These are phyloP conservation scores for Agrostemma githago DNA, from an alignment of 148 eudicot genomes.

Conservation along the genomic window DNA sequence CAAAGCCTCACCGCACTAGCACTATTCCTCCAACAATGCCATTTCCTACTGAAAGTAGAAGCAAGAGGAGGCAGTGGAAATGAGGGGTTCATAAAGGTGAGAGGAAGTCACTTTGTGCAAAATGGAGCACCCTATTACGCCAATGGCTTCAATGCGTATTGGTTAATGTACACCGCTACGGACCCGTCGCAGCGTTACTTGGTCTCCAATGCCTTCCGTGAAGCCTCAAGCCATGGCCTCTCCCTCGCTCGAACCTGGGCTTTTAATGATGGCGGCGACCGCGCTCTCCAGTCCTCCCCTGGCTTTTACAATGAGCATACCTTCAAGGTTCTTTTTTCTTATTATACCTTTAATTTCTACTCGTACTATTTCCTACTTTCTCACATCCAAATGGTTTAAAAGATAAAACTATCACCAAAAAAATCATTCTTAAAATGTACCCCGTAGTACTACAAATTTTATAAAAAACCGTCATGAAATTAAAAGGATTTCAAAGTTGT, in stretches of 20 bases:
- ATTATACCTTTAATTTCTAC: too few relatives aligned
- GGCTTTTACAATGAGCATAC: constrained; percentile 74
- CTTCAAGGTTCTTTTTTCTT: constrained; percentile 46
- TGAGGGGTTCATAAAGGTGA: constrained; percentile 47
- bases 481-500: too few relatives aligned
- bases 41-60: constrained; percentile 15
- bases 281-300: constrained; percentile 75
- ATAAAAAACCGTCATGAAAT: too few relatives aligned
- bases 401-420: too few relatives aligned
- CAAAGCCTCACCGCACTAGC: constrained; percentile 7
- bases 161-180: constrained; percentile 84
- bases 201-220: constrained; percentile 62
- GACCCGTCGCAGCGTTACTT: constrained; percentile 69
- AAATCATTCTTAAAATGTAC: too few relatives aligned
- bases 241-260: constrained; percentile 92
- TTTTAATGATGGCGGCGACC: constrained; percentile 80
- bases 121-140: constrained; percentile 82
- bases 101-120: constrained; percentile 65
- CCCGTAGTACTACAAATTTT: too few relatives aligned
- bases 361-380: too few relatives aligned
- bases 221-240: constrained; percentile 74
- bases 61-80: constrained; percentile 23
- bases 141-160: constrained; percentile 96
- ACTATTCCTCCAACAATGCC: constrained; percentile 22
- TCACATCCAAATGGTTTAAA: too few relatives aligned